Evolutionary conservation across 768 basidiomycete species (phyloP).

Genomic region (Rhodosporidiobolus odoratus): DNA sequence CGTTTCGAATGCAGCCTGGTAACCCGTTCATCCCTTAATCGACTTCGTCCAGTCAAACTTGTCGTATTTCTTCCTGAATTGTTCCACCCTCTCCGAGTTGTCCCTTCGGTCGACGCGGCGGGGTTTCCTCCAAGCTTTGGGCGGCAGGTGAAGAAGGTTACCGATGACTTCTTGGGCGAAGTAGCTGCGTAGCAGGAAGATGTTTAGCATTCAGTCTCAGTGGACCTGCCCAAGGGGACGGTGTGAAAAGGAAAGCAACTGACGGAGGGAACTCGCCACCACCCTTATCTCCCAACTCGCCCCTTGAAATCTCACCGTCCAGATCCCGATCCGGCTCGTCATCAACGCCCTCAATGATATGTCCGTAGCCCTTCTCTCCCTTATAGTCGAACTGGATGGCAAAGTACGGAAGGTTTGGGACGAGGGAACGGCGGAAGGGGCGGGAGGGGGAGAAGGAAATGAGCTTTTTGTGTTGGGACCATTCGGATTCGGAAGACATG

Average conservation of each 20-base stretch:
- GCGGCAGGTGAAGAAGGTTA: slow-evolving; percentile 73
- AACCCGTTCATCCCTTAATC: slow-evolving; percentile 4
- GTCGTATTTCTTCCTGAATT: slow-evolving; percentile 68
- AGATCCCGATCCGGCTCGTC: slow-evolving; percentile 61
- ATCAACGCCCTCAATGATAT: slow-evolving; percentile 87
- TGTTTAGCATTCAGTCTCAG: not conserved
- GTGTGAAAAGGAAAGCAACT: not conserved
- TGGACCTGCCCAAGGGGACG: not conserved
- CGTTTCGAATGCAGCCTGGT: not conserved
- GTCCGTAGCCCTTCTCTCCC: slow-evolving; percentile 91
- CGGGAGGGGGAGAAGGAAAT: slow-evolving; percentile 87
- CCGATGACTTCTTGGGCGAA: slow-evolving; percentile 95
- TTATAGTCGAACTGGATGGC: slow-evolving; percentile 99
- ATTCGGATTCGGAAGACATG: slow-evolving; percentile 83
- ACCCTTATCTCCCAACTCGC: slow-evolving; percentile 66
- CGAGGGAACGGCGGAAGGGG: slow-evolving; percentile 90
- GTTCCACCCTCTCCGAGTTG: slow-evolving; percentile 64
- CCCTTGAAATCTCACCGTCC: slow-evolving; percentile 60
- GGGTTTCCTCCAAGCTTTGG: slow-evolving; percentile 73
- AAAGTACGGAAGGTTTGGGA: slow-evolving; percentile 94
- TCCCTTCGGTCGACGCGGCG: slow-evolving; percentile 63
- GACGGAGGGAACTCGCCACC: slow-evolving; percentile 67
- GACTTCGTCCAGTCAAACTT: slow-evolving; percentile 51
- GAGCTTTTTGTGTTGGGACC: slow-evolving; percentile 96
- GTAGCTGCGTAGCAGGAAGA: slow-evolving; percentile 54